Conservation (phyloP, 371 early-diverging fungal genomes). For the Mortierella sp. region DNA sequence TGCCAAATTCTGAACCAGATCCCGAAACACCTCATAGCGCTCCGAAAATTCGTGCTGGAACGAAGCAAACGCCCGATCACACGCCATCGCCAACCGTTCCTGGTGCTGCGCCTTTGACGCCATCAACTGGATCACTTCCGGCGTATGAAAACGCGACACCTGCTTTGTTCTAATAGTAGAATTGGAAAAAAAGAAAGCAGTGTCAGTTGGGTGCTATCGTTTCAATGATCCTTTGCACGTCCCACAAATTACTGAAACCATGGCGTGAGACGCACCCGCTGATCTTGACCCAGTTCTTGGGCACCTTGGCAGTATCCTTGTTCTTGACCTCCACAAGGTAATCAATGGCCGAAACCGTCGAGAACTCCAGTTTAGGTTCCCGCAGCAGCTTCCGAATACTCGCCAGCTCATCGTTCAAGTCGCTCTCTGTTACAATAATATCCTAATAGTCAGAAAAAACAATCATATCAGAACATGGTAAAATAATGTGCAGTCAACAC, state of each 20-base stretch:
- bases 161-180: slow-evolving; percentile 72
- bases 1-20: slow-evolving; percentile 73
- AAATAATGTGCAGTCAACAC: too few species aligned
- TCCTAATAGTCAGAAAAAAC: slow-evolving; percentile 44
- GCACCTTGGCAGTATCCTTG: slow-evolving; percentile 66
- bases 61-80: slow-evolving; percentile 68
- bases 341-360: slow-evolving; percentile 73
- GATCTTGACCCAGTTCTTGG: slow-evolving; percentile 82
- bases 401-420: slow-evolving; percentile 62
- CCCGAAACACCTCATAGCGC: slow-evolving; percentile 74
- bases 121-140: slow-evolving; percentile 71
- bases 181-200: neutral
- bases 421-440: slow-evolving; percentile 64
- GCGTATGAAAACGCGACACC: slow-evolving; percentile 87
- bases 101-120: slow-evolving; percentile 79
- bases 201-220: neutral
- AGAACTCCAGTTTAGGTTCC: slow-evolving; percentile 64
- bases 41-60: slow-evolving; percentile 72
- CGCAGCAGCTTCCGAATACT: slow-evolving; percentile 60
- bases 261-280: slow-evolving; percentile 58
- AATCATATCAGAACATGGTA: neutral
- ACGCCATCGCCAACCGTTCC: slow-evolving; percentile 74
- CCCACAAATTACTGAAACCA: neutral
- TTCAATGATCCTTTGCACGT: neutral
- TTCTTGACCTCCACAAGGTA: slow-evolving; percentile 79